Base-by-base conservation (phyloP, 495 filamentous ascomycete species). In the Lichenothelia convexa region DNA sequence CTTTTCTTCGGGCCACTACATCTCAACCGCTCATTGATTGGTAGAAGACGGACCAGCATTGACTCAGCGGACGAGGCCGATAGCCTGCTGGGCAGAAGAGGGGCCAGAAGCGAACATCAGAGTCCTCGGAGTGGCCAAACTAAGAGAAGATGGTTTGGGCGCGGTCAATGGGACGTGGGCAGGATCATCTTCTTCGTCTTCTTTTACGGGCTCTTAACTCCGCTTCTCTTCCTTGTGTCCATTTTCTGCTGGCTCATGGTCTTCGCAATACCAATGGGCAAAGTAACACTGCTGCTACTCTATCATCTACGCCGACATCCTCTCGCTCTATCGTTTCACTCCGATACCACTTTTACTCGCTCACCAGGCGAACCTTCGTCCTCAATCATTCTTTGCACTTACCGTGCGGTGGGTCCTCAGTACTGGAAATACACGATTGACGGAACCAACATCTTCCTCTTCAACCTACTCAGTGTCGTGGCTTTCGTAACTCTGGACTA, bases 381-480 rank as follows among this genome's bases (percentile, higher is more conserved):
- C 23, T 89, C 83, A 17, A 86, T 99, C 36, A 61, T 99, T 30
- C 62, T 99, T 8, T 99, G 89, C 66, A 95, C 91, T 9, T 95
- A 99, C 57, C 81, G 91, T 41, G 89, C 87, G 20, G 87, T 86
- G 11, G 89, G 89, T 16, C 58, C 75, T 32, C 84, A 87, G 56
- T 99, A 99, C 59, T 99, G 91, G 84, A 99, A 95, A 54, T 99
- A 99, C 56, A 99, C 89, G 11, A 67, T 99, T 41, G 89, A 94
- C 47, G 89, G 89, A 36, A 95, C 91, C 31, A 99, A 99, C 58
- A 87, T 99, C 49, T 94, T 95, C 59, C 72, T 99, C 48, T 92
- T 99, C 61, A 99, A 99, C 50, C 67, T 99, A 30, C 79, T 94
- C 56, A 75, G 68, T 16, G 68, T 99, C 21, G 87, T 94, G 30